Base-by-base conservation (phyloP, 495 filamentous ascomycete genomes). In the Thermochaetoides thermophila region DNA sequence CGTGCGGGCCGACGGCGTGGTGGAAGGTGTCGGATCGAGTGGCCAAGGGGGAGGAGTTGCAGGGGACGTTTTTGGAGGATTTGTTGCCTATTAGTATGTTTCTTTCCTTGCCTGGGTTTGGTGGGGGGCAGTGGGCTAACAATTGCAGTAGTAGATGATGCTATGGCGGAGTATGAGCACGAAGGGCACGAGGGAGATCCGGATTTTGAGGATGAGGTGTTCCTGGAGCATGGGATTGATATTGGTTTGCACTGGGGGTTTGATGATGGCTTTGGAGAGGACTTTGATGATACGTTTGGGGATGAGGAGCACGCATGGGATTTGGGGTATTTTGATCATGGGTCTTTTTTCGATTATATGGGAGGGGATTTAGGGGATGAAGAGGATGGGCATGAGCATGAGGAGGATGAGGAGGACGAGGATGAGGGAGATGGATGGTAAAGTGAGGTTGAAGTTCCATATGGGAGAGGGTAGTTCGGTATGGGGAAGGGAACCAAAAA, bases 261-360 rank as follows among this genome's bases (percentile, higher is more conserved):
- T n/a, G n/a, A n/a, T n/a, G 44, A 39, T 7, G 36, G 25, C n/a
- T 33, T 44, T 27, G 37, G 42, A 22, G 32, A 27, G 26, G 37
- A 38, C 9, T n/a, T 38, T 27, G 42, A 40, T 12, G 38, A 46
- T 7, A 34, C 31, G 15, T 13, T 25, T n/a, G 27, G 35, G 15
- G 26, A 35, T 15, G 34, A 29, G 14, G 13, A 29, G 18, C 20
- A 23, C 19, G 34, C 18, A 14, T 7, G 29, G 20, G 23, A 37
- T 10, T n/a, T n/a, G n/a, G n/a, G n/a, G n/a, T 23, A 24, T 10
- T 37, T 29, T 24, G 27, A 37, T 10, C 14, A n/a, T 8, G 21
- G 28, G 15, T 28, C 26, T n/a, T n/a, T 31, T 1, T 27, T 38
- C n/a, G 44, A 42, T 7, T 32, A 31, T n/a, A 42, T 37, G 2